Evolutionary conservation across 331 rosid genomes (phyloP).

Genomic region (Rosa hybrid): DNA sequence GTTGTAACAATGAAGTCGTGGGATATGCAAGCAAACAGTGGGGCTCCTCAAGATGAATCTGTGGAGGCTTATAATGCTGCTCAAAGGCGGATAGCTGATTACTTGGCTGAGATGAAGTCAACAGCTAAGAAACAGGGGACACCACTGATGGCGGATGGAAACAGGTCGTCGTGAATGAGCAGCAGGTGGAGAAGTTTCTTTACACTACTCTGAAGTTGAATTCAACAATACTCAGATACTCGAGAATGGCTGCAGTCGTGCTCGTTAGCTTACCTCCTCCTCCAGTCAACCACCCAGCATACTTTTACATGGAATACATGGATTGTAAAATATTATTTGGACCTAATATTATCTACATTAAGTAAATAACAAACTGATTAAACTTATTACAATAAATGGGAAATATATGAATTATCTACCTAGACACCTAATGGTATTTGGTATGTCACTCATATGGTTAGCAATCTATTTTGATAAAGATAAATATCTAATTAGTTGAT

Average conservation of each 20-base stretch:
- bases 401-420: too few relatives aligned
- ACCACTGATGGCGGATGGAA: conserved; percentile 86
- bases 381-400: too few relatives aligned
- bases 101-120: conserved; percentile 62
- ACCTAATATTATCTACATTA: too few relatives aligned
- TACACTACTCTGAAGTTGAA: conserved; percentile 86
- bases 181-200: conserved; percentile 91
- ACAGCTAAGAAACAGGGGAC: conserved; percentile 57
- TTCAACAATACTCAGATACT: conserved; percentile 80
- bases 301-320: conserved; percentile 98
- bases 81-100: conserved; percentile 60
- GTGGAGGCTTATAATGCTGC: conserved; percentile 68
- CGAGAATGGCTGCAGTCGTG: conserved; percentile 98
- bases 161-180: conserved; percentile 76
- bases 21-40: conserved; percentile 64
- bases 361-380: too few relatives aligned
- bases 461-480: too few relatives aligned
- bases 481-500: too few relatives aligned
- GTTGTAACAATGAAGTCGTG: conserved; percentile 83
- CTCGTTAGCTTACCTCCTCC: conserved; percentile 97
- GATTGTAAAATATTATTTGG: conserved; percentile 33
- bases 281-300: conserved; percentile 81
- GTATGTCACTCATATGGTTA: too few relatives aligned
- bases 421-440: too few relatives aligned
- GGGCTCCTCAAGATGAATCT: conserved; percentile 77